Evolutionary conservation across 1,284 basidiomycete genomes (phyloP).

Genomic region (Cystobasidium sp.): DNA sequence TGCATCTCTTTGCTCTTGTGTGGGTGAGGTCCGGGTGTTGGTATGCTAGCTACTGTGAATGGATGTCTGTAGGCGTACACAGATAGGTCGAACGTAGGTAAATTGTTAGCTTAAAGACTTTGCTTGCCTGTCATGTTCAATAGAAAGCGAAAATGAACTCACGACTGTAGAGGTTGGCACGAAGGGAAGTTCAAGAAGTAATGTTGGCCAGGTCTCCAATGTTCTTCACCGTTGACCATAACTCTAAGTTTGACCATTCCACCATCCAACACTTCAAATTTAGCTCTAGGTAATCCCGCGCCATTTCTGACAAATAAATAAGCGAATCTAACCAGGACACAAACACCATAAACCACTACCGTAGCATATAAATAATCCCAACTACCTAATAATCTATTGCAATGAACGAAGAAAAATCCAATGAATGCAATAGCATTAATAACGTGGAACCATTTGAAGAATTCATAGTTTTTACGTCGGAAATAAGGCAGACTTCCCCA

Average conservation of each 20-base stretch:
- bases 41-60: constrained; percentile 59
- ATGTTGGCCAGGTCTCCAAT: constrained; percentile 60
- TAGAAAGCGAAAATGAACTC: too few species aligned
- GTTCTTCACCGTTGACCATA: constrained; percentile 27
- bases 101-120: neutral
- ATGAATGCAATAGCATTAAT: constrained; percentile 51
- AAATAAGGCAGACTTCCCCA: constrained; percentile 56
- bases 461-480: constrained; percentile 59
- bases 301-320: constrained; percentile 55
- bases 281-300: constrained; percentile 53
- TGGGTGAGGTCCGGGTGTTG: constrained; percentile 46
- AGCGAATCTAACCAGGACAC: constrained; percentile 55
- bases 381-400: constrained; percentile 51
- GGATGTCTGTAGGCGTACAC: constrained; percentile 54
- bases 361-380: constrained; percentile 59
- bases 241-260: constrained; percentile 55
- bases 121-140: too few species aligned
- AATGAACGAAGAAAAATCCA: constrained; percentile 59
- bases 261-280: constrained; percentile 55
- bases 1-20: constrained; percentile 40
- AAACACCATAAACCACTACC: constrained; percentile 55
- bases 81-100: too few species aligned
- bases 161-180: constrained; percentile 57
- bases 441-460: constrained; percentile 58
- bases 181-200: constrained; percentile 57